Conservation (phyloP, 441 rosid genomes). For the Gossypium trilobum region DNA sequence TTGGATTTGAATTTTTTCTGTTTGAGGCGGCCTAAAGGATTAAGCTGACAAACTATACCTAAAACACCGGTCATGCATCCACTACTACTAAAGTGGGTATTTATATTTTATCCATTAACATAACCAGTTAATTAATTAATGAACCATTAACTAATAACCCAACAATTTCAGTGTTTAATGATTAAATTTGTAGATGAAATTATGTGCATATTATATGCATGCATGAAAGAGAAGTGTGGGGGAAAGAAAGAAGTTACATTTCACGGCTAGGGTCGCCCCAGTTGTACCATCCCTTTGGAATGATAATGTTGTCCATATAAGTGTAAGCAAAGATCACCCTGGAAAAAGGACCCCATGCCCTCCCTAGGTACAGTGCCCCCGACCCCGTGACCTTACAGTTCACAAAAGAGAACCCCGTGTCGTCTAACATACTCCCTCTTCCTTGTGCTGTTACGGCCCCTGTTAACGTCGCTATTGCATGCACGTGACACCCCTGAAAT, state of each 20-base stretch:
- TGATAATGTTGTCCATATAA: slow-evolving; percentile 85
- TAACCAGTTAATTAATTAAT: neutral
- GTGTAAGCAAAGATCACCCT: slow-evolving; percentile 92
- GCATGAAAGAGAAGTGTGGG: neutral
- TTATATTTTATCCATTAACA: neutral
- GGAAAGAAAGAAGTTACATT: slow-evolving; percentile 33
- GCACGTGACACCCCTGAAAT: slow-evolving; percentile 73
- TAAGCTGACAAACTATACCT: neutral
- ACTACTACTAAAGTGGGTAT: neutral
- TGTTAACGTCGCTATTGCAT: slow-evolving; percentile 58
- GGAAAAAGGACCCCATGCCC: slow-evolving; percentile 99
- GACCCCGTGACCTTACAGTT: slow-evolving; percentile 96
- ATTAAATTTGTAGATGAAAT: too few species aligned
- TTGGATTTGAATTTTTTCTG: neutral
- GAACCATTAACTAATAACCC: neutral
- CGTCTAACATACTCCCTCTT: slow-evolving; percentile 68
- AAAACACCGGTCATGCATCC: slow-evolving; percentile 6
- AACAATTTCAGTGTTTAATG: neutral
- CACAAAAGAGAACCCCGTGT: slow-evolving; percentile 98
- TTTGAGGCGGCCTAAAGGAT: neutral
- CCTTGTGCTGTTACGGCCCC: slow-evolving; percentile 93
- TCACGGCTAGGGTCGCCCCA: slow-evolving; percentile 97
- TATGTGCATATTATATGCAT: neutral
- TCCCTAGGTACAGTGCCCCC: slow-evolving; percentile 79
- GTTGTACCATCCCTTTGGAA: slow-evolving; percentile 95